Percentiles rank a stretch among this genome's conserved stretches.
phyloP scores from a whole-genome alignment of 2,329 filamentous ascomycete species.

The Phyllosticta capitalensis region DNA sequence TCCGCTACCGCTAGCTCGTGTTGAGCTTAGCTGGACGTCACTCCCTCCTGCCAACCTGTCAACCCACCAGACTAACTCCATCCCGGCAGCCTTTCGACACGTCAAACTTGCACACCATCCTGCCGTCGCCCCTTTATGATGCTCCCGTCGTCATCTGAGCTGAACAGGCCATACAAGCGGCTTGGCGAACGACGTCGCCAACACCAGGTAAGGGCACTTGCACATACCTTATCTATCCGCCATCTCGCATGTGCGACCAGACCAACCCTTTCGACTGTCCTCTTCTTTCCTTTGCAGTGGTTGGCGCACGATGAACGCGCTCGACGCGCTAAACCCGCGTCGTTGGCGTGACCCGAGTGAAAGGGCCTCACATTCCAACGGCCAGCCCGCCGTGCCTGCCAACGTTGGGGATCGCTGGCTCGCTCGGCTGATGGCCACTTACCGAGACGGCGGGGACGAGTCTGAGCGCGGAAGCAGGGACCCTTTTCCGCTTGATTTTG shows the following conservation, averaged over 20 bases:
- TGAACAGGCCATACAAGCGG: not conserved
- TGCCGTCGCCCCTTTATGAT: not conserved
- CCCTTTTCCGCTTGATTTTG: not conserved
- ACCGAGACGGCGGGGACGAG: not conserved
- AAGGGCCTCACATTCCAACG: not conserved
- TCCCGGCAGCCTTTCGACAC: not conserved
- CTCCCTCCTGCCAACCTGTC: not conserved
- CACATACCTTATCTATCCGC: not conserved
- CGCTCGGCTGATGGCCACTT: not conserved
- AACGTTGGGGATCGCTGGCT: not conserved
- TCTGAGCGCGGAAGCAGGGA: not conserved
- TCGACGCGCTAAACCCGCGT: not conserved
- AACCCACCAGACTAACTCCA: not conserved
- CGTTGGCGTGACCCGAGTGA: not conserved
- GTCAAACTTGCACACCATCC: not conserved
- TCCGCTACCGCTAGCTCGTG: not conserved
- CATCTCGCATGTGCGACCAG: not conserved
- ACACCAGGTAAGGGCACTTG: not conserved
- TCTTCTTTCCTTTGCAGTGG: not conserved
- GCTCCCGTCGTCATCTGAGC: not conserved
- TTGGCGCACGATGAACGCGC: not conserved
- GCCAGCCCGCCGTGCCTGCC: not conserved
- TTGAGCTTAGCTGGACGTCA: not conserved
- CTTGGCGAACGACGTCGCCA: not conserved
- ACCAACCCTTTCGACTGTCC: no score